Conservation (phyloP, 306 rosid genomes). For the Prunus dulcis region DNA sequence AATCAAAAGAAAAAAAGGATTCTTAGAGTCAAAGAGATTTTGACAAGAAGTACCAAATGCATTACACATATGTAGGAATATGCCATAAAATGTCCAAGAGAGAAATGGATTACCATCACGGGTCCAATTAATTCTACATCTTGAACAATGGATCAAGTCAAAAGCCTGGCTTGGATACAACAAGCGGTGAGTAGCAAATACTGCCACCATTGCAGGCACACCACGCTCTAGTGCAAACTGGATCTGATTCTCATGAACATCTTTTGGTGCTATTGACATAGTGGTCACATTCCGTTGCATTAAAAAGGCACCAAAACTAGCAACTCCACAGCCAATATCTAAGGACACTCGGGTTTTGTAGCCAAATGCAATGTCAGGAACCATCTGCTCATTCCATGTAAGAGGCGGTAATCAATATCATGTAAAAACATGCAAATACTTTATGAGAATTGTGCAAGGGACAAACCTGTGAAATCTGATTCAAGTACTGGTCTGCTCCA, state of each 20-base stretch:
- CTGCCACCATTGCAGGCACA: constrained; percentile 79
- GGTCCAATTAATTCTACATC: constrained; percentile 86
- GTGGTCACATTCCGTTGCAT: constrained; percentile 70
- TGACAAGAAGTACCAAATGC: constrained; percentile 15
- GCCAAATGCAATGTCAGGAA: constrained; percentile 81
- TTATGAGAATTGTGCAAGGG: neutral
- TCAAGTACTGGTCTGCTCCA: constrained; percentile 69
- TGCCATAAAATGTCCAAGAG: neutral
- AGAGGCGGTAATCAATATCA: constrained; percentile 11
- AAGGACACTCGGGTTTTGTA: constrained; percentile 58
- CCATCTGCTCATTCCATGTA: constrained; percentile 54
- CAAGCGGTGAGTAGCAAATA: constrained; percentile 63
- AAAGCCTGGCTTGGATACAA: constrained; percentile 88
- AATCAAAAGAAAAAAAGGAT: constrained; percentile 28
- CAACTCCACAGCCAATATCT: constrained; percentile 90
- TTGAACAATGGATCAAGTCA: constrained; percentile 88
- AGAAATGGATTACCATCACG: constrained; percentile 57
- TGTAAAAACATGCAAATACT: constrained; percentile 4
- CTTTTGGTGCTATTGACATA: constrained; percentile 81
- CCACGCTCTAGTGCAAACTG: constrained; percentile 98
- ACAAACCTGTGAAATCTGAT: constrained; percentile 72
- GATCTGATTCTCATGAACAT: constrained; percentile 80
- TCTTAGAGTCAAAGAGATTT: constrained; percentile 25
- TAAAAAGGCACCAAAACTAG: constrained; percentile 84
- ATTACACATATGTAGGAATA: neutral